Percentiles rank a stretch among this genome's conserved stretches.
phyloP scores from a whole-genome alignment of 2,329 filamentous ascomycete species.

The Calonectria pteridis region DNA sequence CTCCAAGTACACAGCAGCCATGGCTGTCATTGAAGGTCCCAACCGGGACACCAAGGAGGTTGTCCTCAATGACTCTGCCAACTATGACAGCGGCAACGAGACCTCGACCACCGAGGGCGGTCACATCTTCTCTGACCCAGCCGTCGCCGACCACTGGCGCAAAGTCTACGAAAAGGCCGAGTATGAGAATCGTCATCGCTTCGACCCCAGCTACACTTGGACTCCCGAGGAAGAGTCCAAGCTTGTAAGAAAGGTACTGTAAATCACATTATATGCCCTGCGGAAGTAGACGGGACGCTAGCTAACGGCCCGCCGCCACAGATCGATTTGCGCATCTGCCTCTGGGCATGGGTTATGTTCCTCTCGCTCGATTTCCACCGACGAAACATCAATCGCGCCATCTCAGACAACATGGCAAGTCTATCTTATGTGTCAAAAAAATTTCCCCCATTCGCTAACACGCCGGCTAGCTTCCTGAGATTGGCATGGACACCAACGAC shows the following conservation, averaged over 20 bases:
- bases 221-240: constrained; percentile 61
- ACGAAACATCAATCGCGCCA: constrained; percentile 59
- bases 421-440: background rate
- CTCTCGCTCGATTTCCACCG: constrained; percentile 60
- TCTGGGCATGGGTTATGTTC: constrained; percentile 62
- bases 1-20: constrained; percentile 12
- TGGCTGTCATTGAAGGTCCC: constrained; percentile 28
- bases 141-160: constrained; percentile 65
- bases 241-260: constrained; percentile 58
- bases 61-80: constrained; percentile 23
- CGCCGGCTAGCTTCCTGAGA: constrained; percentile 47
- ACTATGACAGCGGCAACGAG: constrained; percentile 39
- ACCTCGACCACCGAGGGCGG: constrained; percentile 41
- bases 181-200: constrained; percentile 73
- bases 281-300: background rate
- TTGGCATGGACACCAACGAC: constrained; percentile 59
- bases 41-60: constrained; percentile 31
- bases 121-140: constrained; percentile 64
- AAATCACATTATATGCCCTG: background rate
- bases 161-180: constrained; percentile 65
- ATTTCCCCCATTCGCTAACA: constrained; percentile 6
- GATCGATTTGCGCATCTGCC: constrained; percentile 60
- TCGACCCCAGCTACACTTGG: constrained; percentile 61
- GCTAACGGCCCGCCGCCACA: constrained; percentile 40
- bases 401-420: constrained; percentile 54